These are phyloP conservation scores for Leishmania turanica DNA, from an alignment of 208 protist genomes.

Conservation along the genomic window DNA sequence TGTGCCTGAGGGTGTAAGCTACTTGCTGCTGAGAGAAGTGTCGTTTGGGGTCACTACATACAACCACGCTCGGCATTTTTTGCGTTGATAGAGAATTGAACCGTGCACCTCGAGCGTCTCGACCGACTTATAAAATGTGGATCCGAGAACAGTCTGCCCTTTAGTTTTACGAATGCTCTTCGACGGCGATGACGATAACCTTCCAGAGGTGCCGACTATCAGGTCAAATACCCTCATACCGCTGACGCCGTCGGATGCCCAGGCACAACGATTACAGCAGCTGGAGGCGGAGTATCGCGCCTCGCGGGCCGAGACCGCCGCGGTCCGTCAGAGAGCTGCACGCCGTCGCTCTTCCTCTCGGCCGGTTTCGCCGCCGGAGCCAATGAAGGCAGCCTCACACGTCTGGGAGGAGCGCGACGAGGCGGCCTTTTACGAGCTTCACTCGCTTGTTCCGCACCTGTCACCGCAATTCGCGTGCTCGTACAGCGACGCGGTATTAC, in stretches of 20 bases:
- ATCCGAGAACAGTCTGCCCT: not conserved
- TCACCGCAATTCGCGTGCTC: constrained; percentile 67
- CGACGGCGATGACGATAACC: constrained; percentile 39
- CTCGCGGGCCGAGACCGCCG: not conserved
- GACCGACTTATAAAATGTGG: not conserved
- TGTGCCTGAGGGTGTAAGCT: not conserved
- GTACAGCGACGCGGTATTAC: constrained; percentile 59
- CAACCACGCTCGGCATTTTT: not conserved
- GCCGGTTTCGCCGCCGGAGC: not conserved
- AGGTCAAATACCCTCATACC: not conserved
- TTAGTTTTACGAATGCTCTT: constrained; percentile 27
- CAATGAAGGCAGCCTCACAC: not conserved
- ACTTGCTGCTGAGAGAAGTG: too few species aligned
- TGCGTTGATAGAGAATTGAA: not conserved
- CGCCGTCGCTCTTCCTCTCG: not conserved
- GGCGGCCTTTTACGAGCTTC: constrained; percentile 52
- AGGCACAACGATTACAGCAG: constrained; percentile 44
- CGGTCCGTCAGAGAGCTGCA: constrained; percentile 1
- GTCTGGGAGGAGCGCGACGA: constrained; percentile 29
- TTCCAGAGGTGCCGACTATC: constrained; percentile 48
- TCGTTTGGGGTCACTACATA: not conserved
- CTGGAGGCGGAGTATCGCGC: constrained; percentile 49
- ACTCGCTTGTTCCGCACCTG: constrained; percentile 69
- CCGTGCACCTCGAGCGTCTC: not conserved
- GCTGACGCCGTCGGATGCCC: constrained; percentile 6